Percentiles rank a stretch among this genome's conserved stretches.
phyloP scores from a whole-genome alignment of 768 basidiomycete species.

The Pholiota molesta region DNA sequence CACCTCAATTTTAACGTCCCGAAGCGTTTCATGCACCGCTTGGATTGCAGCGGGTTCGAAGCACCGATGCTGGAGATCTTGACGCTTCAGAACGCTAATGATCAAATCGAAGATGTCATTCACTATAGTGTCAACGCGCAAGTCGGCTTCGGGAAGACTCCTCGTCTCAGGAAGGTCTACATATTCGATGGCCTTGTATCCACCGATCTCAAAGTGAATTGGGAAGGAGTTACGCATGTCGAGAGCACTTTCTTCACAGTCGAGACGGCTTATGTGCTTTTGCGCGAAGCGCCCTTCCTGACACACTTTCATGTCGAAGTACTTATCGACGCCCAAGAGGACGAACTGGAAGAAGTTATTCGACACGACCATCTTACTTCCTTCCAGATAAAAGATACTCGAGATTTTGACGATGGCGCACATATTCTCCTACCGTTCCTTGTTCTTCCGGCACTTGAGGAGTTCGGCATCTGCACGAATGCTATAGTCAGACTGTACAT shows the following conservation, averaged over 20 bases:
- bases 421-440: not conserved
- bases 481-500: not conserved
- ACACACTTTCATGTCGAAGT: not conserved
- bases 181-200: not conserved
- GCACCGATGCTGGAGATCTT: not conserved
- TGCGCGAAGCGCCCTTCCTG: not conserved
- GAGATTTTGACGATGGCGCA: too few relatives aligned
- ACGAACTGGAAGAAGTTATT: not conserved
- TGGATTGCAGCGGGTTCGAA: not conserved
- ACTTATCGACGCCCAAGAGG: not conserved
- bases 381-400: not conserved
- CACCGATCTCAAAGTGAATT: not conserved
- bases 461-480: not conserved
- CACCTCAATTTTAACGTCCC: not conserved
- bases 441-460: not conserved
- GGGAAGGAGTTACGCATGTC: conserved; percentile 1
- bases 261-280: not conserved
- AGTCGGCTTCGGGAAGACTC: not conserved
- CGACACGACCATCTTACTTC: not conserved
- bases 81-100: not conserved
- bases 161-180: not conserved
- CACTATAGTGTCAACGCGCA: not conserved
- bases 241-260: not conserved
- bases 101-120: not conserved
- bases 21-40: not conserved